phyloP scores from a whole-genome alignment of 306 rosid species.

The Sesbania bispinosa region DNA sequence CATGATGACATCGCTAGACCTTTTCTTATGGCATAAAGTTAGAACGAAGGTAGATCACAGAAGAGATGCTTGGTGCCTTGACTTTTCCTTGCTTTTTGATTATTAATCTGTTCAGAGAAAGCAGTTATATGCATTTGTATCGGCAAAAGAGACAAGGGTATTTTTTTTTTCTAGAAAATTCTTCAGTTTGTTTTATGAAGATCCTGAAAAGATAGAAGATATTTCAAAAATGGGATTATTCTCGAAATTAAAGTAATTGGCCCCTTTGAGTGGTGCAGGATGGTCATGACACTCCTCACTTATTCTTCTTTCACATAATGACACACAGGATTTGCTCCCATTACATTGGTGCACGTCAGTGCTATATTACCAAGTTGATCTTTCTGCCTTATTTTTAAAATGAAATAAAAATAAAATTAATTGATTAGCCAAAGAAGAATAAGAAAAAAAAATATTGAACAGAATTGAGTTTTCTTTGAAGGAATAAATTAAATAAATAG shows the following conservation, averaged over 20 bases:
- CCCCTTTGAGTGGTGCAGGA: constrained; percentile 36
- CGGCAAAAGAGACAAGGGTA: constrained; percentile 4
- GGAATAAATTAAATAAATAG: background rate
- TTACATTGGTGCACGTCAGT: constrained; percentile 16
- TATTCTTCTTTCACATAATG: constrained; percentile 27
- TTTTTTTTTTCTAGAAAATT: background rate
- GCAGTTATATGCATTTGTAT: background rate
- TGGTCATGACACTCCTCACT: constrained; percentile 16
- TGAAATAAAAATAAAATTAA: background rate
- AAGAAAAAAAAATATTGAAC: background rate
- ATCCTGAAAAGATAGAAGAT: constrained; percentile 22
- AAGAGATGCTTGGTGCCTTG: too few relatives aligned
- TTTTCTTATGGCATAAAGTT: too few relatives aligned
- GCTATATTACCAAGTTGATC: background rate
- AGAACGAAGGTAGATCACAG: too few relatives aligned
- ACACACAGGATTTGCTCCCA: constrained; percentile 21
- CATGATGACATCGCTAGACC: too few relatives aligned
- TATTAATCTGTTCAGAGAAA: constrained; percentile 3
- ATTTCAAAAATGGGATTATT: constrained; percentile 27
- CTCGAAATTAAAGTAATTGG: constrained; percentile 25
- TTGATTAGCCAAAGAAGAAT: background rate
- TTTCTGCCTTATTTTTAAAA: background rate
- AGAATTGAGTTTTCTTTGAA: background rate
- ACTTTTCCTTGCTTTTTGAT: background rate
- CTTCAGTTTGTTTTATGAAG: constrained; percentile 16